Evolutionary conservation across 139 green algal species (phyloP), one percentile per base, ranked within the genome.

Genomic region (Protoeuglena noctilucae): DNA sequence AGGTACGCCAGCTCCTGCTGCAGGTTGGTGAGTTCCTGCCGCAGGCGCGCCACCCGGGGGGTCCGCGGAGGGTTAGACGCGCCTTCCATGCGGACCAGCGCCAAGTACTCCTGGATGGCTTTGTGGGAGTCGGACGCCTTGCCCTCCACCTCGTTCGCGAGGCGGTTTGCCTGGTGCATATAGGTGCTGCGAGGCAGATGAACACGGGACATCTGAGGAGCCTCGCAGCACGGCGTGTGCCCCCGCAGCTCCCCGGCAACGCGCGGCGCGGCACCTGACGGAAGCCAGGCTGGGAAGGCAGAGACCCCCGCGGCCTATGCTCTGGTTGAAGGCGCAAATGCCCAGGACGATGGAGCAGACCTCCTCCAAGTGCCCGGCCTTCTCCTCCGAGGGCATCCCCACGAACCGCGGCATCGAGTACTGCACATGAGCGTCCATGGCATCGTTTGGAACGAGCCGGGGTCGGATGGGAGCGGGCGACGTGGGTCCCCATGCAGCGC

Each of bases 321-420:
- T 56, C 7, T 30, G 53, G 71, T 83, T 83, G 72, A 68, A 82
- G n/a, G 77, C 54, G 62, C 63, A 75, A 45, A 86, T 81, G 54
- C 77, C 77, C 1, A 71, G 45, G 0, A 60, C 54, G 31, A 86
- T 68, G 40, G 48, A 55, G 6, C 59, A 51, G n/a, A 86, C 71
- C 61, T 77, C 64, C 40, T 74, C 48, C 54, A 85, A 51, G 64
- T 78, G 70, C 53, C 28, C 16, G 21, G 57, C 26, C 40, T 78
- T 67, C 25, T 67, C 57, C 7, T 62, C 41, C 17, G 51, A 41
- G 3, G 47, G 7, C 3, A 82, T 62, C 19, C 68, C 73, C 28
- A 76, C 25, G 59, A 79, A 85, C 30, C 68, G 63, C 0, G 63
- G 62, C 4, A 82, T 29, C 2, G 53, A 28, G 12, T 73, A 72